phyloP scores from a whole-genome alignment of 148 eudicot species.

The Chenopodium quinoa region DNA sequence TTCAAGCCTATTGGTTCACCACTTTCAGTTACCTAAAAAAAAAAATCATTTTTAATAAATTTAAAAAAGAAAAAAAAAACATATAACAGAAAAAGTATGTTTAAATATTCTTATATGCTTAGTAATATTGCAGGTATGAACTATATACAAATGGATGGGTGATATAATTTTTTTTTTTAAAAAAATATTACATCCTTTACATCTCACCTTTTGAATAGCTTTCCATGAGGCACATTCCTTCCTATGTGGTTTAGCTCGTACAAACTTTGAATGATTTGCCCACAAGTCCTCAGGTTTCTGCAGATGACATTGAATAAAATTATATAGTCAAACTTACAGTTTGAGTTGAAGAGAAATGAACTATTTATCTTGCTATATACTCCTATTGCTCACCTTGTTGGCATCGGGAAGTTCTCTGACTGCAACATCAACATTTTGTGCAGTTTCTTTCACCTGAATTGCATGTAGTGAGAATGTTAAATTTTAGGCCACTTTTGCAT shows the following conservation, averaged over 20 bases:
- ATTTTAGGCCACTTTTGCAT: background rate
- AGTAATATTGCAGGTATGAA: background rate
- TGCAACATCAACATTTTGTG: conserved; percentile 82
- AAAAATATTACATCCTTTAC: background rate
- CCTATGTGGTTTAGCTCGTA: conserved; percentile 92
- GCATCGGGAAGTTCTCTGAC: conserved; percentile 99
- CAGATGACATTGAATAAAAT: conserved; percentile 12
- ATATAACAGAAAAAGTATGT: background rate
- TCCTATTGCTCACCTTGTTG: conserved; percentile 58
- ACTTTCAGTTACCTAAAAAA: conserved; percentile 57
- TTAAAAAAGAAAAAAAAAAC: background rate
- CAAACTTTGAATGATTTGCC: conserved; percentile 86
- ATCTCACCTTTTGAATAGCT: conserved; percentile 69
- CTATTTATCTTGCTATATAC: conserved; percentile 1
- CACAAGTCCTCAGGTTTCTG: conserved; percentile 98
- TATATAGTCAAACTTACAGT: conserved; percentile 3
- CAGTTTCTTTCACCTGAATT: conserved; percentile 86
- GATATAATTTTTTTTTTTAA: background rate
- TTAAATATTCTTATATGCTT: background rate
- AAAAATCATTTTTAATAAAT: background rate
- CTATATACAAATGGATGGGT: conserved; percentile 1
- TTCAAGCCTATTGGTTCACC: conserved; percentile 83
- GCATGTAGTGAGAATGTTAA: conserved; percentile 10
- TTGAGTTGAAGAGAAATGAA: background rate
- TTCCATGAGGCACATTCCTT: conserved; percentile 70